These are phyloP conservation scores for Nannochloris sp. DNA, from an alignment of 139 green algal genomes.

Conservation along the genomic window DNA sequence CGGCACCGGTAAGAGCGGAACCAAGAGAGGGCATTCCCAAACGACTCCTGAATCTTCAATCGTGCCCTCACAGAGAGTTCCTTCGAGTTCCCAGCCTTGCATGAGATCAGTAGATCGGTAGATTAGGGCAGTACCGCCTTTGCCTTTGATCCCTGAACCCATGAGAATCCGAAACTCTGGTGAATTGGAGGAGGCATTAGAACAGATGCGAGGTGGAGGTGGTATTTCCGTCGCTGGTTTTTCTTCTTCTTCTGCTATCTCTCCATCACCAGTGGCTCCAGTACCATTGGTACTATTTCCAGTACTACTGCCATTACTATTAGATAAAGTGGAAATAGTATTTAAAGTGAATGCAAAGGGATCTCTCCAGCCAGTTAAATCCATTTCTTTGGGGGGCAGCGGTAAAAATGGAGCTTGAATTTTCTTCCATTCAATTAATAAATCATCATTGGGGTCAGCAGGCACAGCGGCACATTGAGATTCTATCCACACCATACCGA, in stretches of 20 bases:
- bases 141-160: conserved; percentile 60
- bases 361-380: conserved; percentile 74
- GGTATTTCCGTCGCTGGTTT: too few relatives aligned
- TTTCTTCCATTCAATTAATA: conserved; percentile 63
- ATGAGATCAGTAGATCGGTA: conserved; percentile 37
- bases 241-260: background rate
- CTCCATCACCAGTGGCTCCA: background rate
- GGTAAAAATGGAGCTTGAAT: conserved; percentile 48
- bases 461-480: conserved; percentile 56
- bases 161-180: conserved; percentile 64
- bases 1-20: conserved; percentile 23
- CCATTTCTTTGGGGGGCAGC: conserved; percentile 51
- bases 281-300: background rate
- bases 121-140: conserved; percentile 54
- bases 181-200: background rate
- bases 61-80: conserved; percentile 40
- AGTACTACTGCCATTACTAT: too few relatives aligned
- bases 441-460: conserved; percentile 41
- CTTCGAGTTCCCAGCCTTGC: conserved; percentile 41
- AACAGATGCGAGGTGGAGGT: background rate
- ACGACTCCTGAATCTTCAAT: conserved; percentile 43
- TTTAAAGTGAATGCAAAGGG: conserved; percentile 59
- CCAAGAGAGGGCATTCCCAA: conserved; percentile 62
- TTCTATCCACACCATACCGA: conserved; percentile 74
- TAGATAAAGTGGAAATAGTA: too few relatives aligned